Evolutionary conservation across 2,329 filamentous ascomycete genomes (phyloP), one percentile per base, ranked within the genome.

Genomic region (Pochonia chlamydosporia): DNA sequence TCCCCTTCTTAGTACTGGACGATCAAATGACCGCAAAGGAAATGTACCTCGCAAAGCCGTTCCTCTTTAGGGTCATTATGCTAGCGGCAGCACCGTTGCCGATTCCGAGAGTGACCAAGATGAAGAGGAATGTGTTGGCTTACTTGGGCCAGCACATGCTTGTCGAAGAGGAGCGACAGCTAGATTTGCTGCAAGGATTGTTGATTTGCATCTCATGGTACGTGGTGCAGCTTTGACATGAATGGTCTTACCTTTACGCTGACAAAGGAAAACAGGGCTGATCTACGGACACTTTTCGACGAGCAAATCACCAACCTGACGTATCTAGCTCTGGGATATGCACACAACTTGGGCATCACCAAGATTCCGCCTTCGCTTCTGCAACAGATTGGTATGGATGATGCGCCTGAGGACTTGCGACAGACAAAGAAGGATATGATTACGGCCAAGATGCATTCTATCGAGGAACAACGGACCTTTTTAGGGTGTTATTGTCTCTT

Each of bases 141-240:
- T 70, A 73, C 62, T 24, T 43, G 21, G 31, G 45, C 3, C 39
- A 71, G 18, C 66, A 67, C 28, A 57, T 73, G 42, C 43, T 77
- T 1, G 62, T 72, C 1, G 62, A 66, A 48, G 66, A 67, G 16
- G 64, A 73, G 33, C 60, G 60, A 26, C 64, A 60, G 14, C 48
- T 76, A 8, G 72, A 74, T 47, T 54, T 73, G 3, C 61, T 76
- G 1, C 72, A 76, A 54, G 74, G 72, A 0, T 56, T 75, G 8
- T 50, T 76, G 7, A 61, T 74, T 37, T 65, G 67, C 35, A 59
- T 75, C 46, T 64, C 70, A 20, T 76, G 74, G 74, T 75, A 60
- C 43, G 59, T 36, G n/a, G n/a, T n/a, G n/a, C n/a, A n/a, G n/a
- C n/a, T n/a, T n/a, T n/a, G n/a, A n/a, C n/a, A n/a, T n/a, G n/a